phyloP scores from a whole-genome alignment of 2,329 filamentous ascomycete genomes.

The Biscogniauxia sp. region DNA sequence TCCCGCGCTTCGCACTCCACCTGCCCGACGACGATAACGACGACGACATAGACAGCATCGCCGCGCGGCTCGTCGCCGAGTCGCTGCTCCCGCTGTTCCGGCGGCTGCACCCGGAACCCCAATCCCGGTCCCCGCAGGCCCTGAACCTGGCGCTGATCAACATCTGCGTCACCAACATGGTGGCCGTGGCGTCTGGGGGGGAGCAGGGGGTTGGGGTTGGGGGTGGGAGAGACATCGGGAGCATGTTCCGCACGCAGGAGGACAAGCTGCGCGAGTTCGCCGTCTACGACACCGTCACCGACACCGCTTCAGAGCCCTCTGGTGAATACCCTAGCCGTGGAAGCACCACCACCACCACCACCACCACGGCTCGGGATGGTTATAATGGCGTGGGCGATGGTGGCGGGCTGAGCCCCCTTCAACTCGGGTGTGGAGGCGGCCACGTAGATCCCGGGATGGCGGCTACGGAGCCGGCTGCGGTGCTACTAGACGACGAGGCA shows the following conservation, averaged over 20 bases:
- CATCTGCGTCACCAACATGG: constrained; percentile 84
- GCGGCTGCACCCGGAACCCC: constrained; percentile 62
- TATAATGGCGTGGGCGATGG: neutral
- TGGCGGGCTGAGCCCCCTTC: neutral
- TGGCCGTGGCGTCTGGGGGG: constrained; percentile 43
- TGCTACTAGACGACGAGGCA: constrained; percentile 11
- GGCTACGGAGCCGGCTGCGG: constrained; percentile 5
- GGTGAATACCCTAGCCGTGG: constrained; percentile 1
- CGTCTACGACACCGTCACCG: constrained; percentile 49
- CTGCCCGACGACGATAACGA: constrained; percentile 34
- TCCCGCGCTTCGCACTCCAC: constrained; percentile 73
- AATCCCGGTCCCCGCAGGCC: constrained; percentile 55
- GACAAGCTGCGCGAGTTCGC: constrained; percentile 66
- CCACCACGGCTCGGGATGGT: too few relatives aligned
- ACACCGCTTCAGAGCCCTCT: constrained; percentile 14
- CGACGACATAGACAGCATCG: constrained; percentile 57
- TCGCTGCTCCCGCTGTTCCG: constrained; percentile 69
- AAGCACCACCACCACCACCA: neutral
- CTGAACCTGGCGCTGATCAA: constrained; percentile 87
- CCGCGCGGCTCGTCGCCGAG: constrained; percentile 68
- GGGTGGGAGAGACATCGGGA: constrained; percentile 73
- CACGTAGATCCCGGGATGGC: neutral
- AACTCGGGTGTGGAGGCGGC: neutral
- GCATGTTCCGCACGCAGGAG: constrained; percentile 79
- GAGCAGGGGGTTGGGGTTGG: constrained; percentile 52